A percentile compares a stretch with the other conserved stretches of the same genome.
phyloP scores from a whole-genome alignment of 2,329 filamentous ascomycete genomes.

The Fusarium sp. region DNA sequence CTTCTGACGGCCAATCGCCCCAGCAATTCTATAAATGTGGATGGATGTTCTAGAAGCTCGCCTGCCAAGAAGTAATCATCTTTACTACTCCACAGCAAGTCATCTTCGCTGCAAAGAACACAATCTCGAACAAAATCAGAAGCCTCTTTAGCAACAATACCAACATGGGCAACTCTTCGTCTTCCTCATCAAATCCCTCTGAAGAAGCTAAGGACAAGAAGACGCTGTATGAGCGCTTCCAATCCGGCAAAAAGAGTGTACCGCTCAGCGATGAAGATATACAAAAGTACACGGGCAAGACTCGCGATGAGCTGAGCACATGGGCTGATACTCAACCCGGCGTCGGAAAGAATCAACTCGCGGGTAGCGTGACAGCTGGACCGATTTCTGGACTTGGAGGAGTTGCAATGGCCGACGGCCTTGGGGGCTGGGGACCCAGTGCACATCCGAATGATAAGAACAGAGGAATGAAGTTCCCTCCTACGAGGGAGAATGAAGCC shows the following conservation, averaged over 20 bases:
- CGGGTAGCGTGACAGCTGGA: constrained; percentile 47
- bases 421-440: constrained; percentile 48
- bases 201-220: constrained; percentile 37
- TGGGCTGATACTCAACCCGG: constrained; percentile 52
- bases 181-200: neutral
- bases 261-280: constrained; percentile 52
- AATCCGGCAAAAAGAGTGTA: constrained; percentile 44
- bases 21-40: constrained; percentile 9
- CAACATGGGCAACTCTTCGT: constrained; percentile 22
- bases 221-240: constrained; percentile 45
- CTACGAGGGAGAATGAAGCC: constrained; percentile 6
- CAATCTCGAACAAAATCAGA: no score
- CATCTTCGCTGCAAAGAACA: neutral
- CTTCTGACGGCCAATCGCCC: neutral
- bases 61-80: neutral
- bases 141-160: neutral
- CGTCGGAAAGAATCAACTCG: constrained; percentile 52
- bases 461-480: constrained; percentile 50
- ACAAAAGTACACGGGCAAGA: constrained; percentile 53
- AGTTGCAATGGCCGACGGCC: constrained; percentile 41
- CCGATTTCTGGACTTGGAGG: constrained; percentile 44
- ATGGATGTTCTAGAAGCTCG: neutral
- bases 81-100: no score
- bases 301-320: constrained; percentile 45
- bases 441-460: constrained; percentile 40